Evolutionary conservation across 306 rosid genomes (phyloP), one percentile per base, ranked within the genome.

Genomic region (Vachellia collinsii): DNA sequence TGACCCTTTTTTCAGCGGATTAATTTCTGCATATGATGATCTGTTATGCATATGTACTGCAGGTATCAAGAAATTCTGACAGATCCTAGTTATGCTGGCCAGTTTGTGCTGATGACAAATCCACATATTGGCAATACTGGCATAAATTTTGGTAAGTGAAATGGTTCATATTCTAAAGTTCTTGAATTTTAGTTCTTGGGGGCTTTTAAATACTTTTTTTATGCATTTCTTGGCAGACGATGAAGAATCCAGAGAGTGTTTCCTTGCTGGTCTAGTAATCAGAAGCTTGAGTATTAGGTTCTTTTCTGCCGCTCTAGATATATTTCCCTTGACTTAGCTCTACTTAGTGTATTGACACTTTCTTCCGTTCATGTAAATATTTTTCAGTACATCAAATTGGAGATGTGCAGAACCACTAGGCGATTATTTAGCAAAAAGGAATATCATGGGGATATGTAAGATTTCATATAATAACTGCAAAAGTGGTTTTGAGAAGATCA

Each of bases 361-460:
- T 51, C 38, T 51, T 4, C 76, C 54, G 79, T 70, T 70, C 8
- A 0, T 23, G 79, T 79, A 72, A 11, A 64, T 80, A 8, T 82
- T 79, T 83, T 82, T 59, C 91, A 95, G 99, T 79, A 89, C 99
- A 68, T 95, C 99, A 54, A 95, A 91, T 84, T 93, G 97, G 95
- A 89, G 99, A 87, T 91, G 92, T 80, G 86, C 80, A 34, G 82
- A 93, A 81, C 78, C 80, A 58, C 90, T 95, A 0, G 92, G 87
- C 39, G 93, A 91, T 88, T 95, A 93, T 91, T 86, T 95, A 77
- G 87, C 82, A 23, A 85, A 88, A 83, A 91, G 98, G 87, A 95
- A 95, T 76, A 82, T 95, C 81, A 95, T 95, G 98, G 99, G 98
- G 86, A 93, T 95, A 74, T 95, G 99, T 95, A 83, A 93, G 99